Base-by-base conservation (phyloP, 208 protist genomes). In the Spongospora subterranea region DNA sequence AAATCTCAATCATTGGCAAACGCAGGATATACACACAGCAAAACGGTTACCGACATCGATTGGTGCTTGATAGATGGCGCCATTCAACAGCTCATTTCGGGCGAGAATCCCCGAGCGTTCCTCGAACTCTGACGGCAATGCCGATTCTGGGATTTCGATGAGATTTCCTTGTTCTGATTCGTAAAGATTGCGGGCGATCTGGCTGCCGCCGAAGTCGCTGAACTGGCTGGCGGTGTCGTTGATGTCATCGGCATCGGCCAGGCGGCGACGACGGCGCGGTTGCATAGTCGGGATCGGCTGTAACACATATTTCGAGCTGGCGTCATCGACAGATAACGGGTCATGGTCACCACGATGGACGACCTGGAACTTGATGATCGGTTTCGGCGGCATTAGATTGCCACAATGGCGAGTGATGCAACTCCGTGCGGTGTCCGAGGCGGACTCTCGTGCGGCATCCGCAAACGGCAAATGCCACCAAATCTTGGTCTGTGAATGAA, bases 281-380 rank as follows among this genome's bases (percentile, higher is more conserved):
- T 82, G 71, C 17, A 35, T 43, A 6, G 71, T 82, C 17, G 6
- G 11, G 71, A 43, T 43, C n/a, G n/a, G 35, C n/a, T 82, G 71
- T 17, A 82, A 43, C 6, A 82, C 71, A n/a, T 40, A 43, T n/a
- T 35, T 35, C 71, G 71, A 82, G 35, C 71, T 82, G 17, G 6
- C 40, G 17, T 82, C 71, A 43, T 82, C 71, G 11, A 82, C 17
- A 6, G 40, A 6, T n/a, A 82, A 43, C n/a, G 71, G 71, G n/a
- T 82, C 71, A 20, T n/a, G 6, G 40, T 82, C 71, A 82, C n/a
- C 40, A 20, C 71, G 71, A 82, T 82, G 71, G n/a, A 82, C 71
- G n/a, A 82, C 17, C 6, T 82, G 71, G 40, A 82, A 82, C n/a
- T 82, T 82, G 54, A 65, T 29, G 17, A 29, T 29, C 54, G 20